Evolutionary conservation across 208 protist genomes (phyloP), one percentile per base, ranked within the genome.

Genomic region (Crithidia brevicula): DNA sequence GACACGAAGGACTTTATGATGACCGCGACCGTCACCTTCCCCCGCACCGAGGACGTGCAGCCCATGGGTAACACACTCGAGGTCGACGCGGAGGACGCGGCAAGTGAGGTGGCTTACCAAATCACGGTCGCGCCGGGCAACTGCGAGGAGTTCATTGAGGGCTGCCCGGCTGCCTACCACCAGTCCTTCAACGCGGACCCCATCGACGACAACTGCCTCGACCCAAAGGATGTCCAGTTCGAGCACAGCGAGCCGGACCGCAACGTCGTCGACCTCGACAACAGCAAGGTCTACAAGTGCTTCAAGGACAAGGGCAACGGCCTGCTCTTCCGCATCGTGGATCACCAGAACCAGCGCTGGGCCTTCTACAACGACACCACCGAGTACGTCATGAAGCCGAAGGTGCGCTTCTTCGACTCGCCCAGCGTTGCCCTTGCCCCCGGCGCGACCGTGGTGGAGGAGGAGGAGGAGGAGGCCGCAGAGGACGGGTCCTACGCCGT

Each of bases 281-380:
- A 56, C 50, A 66, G 74, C 54, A 86, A 88, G 74, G 63, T 92
- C 20, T 89, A 86, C 77, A 78, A 77, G 50, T 87, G 82, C 69
- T 93, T 95, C 72, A 79, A 85, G 61, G 72, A 81, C 57, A 81
- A 82, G 36, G 77, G 73, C 56, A 93, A 93, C 73, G 89, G 86
- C 10, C 82, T 95, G 25, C 74, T 95, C 38, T 95, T 92, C 72
- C 89, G 89, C 70, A 78, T 95, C 28, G 89, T 92, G n/a, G 82
- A 92, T 51, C 60, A 81, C 47, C 52, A 72, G 62, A 67, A 72
- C 53, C 72, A 80, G 38, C 65, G 54, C n/a, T 95, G 89, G 89
- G 75, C 72, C 71, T 95, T 95, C 75, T 88, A 95, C 77, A 95
- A 95, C 70, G 86, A 95, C 64, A 91, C 89, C 0, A 74, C 36